Conservation (phyloP, 2,329 filamentous ascomycete genomes). For the Rhinocladiella mackenziei region DNA sequence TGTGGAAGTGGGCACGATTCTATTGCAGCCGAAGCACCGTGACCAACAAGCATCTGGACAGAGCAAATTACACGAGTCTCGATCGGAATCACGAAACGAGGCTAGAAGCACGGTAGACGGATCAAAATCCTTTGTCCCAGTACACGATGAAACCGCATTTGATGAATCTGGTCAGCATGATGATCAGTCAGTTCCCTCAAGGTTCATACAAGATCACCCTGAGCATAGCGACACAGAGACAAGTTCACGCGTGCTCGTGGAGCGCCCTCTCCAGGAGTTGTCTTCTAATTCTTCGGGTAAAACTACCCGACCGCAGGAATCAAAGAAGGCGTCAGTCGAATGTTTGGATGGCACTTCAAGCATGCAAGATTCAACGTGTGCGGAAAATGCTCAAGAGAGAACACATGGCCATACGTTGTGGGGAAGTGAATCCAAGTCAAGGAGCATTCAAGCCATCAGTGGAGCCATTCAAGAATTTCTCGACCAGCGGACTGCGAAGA, state of each 20-base stretch:
- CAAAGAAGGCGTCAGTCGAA: conserved; percentile 13
- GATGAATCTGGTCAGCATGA: neutral
- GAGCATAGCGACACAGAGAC: conserved; percentile 8
- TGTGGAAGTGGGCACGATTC: conserved; percentile 15
- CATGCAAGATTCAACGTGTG: conserved; percentile 5
- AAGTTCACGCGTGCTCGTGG: conserved; percentile 2
- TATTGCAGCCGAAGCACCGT: conserved; percentile 7
- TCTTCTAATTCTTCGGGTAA: conserved; percentile 32
- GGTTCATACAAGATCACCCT: neutral
- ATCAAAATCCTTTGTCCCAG: neutral
- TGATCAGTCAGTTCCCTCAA: neutral
- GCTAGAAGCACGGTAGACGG: neutral
- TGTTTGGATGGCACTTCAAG: conserved; percentile 18
- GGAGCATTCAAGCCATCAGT: conserved; percentile 32
- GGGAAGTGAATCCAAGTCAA: conserved; percentile 6
- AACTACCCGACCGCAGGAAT: conserved; percentile 1
- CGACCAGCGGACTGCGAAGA: conserved; percentile 36
- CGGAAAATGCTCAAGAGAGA: conserved; percentile 4
- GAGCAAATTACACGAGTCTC: neutral
- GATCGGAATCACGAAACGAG: neutral
- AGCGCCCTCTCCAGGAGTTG: conserved; percentile 33
- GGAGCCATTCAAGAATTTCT: conserved; percentile 41
- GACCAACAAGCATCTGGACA: neutral
- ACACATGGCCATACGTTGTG: neutral
- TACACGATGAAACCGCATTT: conserved; percentile 2